phyloP scores from a whole-genome alignment of 345 rosid species.

The Syzygium grande region DNA sequence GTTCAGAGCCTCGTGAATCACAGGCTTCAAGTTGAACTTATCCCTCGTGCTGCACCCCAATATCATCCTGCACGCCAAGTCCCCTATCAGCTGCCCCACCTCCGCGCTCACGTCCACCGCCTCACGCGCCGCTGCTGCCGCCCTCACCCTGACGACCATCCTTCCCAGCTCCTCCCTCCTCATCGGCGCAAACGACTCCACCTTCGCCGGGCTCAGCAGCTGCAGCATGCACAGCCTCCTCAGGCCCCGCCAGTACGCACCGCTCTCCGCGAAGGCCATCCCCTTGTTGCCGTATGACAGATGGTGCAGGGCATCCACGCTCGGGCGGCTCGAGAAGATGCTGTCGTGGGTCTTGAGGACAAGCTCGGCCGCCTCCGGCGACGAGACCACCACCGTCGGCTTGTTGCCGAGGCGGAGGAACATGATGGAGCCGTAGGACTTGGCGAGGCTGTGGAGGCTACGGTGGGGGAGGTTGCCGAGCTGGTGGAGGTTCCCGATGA shows the following conservation, averaged over 20 bases:
- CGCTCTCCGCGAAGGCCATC: constrained; percentile 15
- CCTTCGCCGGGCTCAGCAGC: constrained; percentile 17
- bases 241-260: constrained; percentile 25
- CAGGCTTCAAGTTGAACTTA: neutral
- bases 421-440: constrained; percentile 36
- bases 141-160: too few relatives aligned
- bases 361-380: constrained; percentile 30
- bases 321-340: constrained; percentile 30
- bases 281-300: constrained; percentile 7
- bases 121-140: too few relatives aligned
- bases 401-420: constrained; percentile 28
- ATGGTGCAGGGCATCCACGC: neutral
- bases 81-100: neutral
- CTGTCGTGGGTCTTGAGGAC: constrained; percentile 25
- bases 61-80: neutral
- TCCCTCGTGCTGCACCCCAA: neutral
- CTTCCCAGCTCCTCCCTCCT: constrained; percentile 6
- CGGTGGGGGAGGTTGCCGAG: constrained; percentile 37
- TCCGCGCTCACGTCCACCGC: too few relatives aligned
- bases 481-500: constrained; percentile 27
- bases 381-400: constrained; percentile 31
- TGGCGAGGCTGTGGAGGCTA: constrained; percentile 18
- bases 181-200: constrained; percentile 8
- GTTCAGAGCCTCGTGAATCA: neutral
- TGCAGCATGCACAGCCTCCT: constrained; percentile 13